A percentile compares a stretch with the other conserved stretches of the same genome.
Conservation (phyloP, 2,329 filamentous ascomycete genomes). For the Colletotrichum costaricense region DNA sequence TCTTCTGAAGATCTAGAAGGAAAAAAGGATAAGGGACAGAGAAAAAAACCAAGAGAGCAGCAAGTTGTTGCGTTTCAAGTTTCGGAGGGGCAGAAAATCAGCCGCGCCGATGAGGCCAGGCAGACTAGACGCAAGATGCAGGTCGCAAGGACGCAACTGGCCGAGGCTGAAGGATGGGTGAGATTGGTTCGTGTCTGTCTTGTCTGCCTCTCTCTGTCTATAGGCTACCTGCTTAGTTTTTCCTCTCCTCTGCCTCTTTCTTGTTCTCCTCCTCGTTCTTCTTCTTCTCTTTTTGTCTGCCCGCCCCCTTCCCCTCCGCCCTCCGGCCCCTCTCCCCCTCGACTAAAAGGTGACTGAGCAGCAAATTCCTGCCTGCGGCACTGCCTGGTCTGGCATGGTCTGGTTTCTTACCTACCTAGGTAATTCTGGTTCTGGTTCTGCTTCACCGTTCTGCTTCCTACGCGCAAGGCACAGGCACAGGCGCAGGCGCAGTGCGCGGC, state of each 20-base stretch:
- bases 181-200: background rate
- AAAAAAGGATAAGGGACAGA: background rate
- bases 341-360: background rate
- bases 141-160: no score
- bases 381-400: background rate
- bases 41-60: background rate
- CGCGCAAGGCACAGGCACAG: no score
- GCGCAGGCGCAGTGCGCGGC: background rate
- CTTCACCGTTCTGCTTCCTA: no score
- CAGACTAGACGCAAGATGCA: background rate
- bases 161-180: background rate
- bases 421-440: no score
- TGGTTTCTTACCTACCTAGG: background rate
- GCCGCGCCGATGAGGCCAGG: conserved; percentile 5
- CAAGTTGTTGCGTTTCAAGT: conserved; percentile 7
- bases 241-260: background rate
- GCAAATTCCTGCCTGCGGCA: background rate
- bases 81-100: background rate
- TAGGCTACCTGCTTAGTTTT: background rate
- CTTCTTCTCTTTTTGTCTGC: background rate
- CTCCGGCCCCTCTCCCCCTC: background rate
- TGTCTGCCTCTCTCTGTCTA: background rate
- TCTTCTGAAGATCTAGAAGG: background rate
- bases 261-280: background rate
- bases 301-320: background rate